Conservation (phyloP, 2,329 filamentous ascomycete genomes). For the Monosporascus sp. region DNA sequence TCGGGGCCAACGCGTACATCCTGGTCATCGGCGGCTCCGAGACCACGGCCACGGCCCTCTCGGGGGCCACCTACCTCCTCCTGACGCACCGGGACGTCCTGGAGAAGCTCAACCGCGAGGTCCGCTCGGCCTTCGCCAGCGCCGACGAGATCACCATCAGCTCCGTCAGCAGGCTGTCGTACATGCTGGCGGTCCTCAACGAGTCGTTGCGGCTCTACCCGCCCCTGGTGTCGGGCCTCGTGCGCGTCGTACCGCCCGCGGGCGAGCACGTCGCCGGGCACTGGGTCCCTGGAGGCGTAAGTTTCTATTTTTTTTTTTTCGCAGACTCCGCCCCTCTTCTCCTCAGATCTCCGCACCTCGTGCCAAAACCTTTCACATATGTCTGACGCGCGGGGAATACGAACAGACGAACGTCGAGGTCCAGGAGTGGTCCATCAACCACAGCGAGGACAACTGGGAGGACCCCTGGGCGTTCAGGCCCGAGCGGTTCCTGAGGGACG, state of each 20-base stretch:
- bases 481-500: constrained; percentile 30
- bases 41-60: constrained; percentile 25
- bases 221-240: constrained; percentile 19
- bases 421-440: constrained; percentile 33
- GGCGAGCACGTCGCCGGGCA: constrained; percentile 19
- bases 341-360: neutral
- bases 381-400: neutral
- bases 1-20: constrained; percentile 22
- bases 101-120: constrained; percentile 31
- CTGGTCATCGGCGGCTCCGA: constrained; percentile 25
- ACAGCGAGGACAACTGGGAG: constrained; percentile 31
- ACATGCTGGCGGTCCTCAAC: constrained; percentile 37
- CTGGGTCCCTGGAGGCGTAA: constrained; percentile 22
- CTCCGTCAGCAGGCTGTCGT: constrained; percentile 29
- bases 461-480: constrained; percentile 34
- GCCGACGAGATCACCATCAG: constrained; percentile 34
- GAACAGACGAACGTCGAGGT: constrained; percentile 31
- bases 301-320: neutral
- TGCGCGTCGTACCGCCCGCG: constrained; percentile 15
- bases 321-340: neutral
- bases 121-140: constrained; percentile 31
- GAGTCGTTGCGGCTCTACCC: constrained; percentile 40
- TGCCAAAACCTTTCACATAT: neutral
- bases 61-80: constrained; percentile 24
- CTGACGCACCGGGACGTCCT: constrained; percentile 25